These are phyloP conservation scores for Neobulgaria alba DNA, from an alignment of 2,329 filamentous ascomycete genomes.

Conservation along the genomic window DNA sequence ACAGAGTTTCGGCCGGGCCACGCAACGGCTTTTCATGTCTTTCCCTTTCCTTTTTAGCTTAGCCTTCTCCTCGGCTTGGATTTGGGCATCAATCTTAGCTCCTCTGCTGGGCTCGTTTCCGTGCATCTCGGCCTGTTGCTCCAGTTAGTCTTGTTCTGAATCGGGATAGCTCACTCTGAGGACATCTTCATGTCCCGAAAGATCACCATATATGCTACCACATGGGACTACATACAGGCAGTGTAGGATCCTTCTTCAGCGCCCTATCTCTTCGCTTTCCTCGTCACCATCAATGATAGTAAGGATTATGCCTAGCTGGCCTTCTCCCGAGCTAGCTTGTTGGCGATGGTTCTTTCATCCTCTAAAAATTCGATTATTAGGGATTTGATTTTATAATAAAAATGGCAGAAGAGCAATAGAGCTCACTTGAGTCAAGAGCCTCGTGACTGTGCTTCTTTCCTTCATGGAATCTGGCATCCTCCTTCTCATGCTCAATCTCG, in stretches of 20 bases:
- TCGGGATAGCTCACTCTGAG: too few species aligned
- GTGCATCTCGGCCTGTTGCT: slow-evolving; percentile 48
- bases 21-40: too few species aligned
- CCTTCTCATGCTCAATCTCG: slow-evolving; percentile 37
- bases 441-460: slow-evolving; percentile 62
- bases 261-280: slow-evolving; percentile 21
- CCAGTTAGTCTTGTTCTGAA: too few species aligned
- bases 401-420: too few species aligned
- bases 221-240: slow-evolving; percentile 40
- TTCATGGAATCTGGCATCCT: slow-evolving; percentile 58
- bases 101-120: slow-evolving; percentile 67
- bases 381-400: neutral
- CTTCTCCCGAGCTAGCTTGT: slow-evolving; percentile 55
- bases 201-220: too few species aligned
- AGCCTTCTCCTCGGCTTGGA: slow-evolving; percentile 60
- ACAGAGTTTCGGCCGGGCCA: too few species aligned
- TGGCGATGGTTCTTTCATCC: slow-evolving; percentile 63
- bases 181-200: too few species aligned
- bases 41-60: slow-evolving; percentile 51
- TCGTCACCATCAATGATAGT: slow-evolving; percentile 34
- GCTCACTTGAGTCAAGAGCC: slow-evolving; percentile 62
- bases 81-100: slow-evolving; percentile 61
- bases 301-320: slow-evolving; percentile 14
- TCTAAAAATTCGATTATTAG: slow-evolving; percentile 33
- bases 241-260: slow-evolving; percentile 44